Evolutionary conservation across 805 yeast genomes (phyloP).

Genomic region (Teunomyces cretensis): DNA sequence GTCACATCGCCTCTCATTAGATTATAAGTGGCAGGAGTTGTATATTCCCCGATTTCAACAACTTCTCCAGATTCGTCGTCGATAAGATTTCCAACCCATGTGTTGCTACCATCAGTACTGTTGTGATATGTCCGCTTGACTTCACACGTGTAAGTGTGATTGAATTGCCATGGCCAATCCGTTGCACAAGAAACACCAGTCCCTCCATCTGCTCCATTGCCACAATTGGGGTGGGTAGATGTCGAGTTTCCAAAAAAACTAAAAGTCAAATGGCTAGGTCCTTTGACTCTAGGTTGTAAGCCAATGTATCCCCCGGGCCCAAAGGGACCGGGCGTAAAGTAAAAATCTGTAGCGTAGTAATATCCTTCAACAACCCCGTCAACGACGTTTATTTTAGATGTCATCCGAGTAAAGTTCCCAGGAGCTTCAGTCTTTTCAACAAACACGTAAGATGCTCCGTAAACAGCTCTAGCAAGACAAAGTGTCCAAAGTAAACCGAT

Average conservation of each 20-base stretch:
- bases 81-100: background rate
- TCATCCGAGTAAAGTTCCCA: background rate
- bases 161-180: constrained; percentile 5
- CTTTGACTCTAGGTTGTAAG: background rate
- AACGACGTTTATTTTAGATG: background rate
- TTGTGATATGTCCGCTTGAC: background rate
- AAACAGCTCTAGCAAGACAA: too few species aligned
- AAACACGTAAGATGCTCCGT: too few species aligned
- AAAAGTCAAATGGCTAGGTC: constrained; percentile 5
- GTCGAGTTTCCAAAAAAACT: constrained; percentile 8
- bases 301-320: constrained; percentile 4
- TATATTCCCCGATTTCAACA: background rate
- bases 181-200: constrained; percentile 8
- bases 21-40: background rate
- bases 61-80: background rate
- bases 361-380: background rate
- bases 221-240: constrained; percentile 5
- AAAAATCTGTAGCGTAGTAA: background rate
- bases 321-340: background rate
- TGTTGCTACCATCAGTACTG: background rate
- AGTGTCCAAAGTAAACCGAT: too few species aligned
- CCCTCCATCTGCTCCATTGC: constrained; percentile 9
- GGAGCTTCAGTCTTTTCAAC: background rate
- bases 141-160: constrained; percentile 6
- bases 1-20: background rate